phyloP scores from a whole-genome alignment of 345 rosid species.

The Eucalyptus globulus region DNA sequence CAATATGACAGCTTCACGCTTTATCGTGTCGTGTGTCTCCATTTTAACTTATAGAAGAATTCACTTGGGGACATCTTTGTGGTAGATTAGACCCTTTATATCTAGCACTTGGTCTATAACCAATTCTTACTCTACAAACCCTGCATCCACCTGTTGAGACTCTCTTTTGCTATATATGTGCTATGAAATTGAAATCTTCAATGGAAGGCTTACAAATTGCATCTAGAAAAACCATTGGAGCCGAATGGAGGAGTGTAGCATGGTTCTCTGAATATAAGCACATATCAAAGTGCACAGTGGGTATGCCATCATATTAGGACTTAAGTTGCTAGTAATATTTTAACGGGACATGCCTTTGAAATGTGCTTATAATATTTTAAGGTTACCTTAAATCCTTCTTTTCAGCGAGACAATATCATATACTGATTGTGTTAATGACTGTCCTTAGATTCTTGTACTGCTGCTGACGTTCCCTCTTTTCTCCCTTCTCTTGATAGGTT shows the following conservation, averaged over 20 bases:
- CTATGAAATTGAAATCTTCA: not conserved
- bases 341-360: not conserved
- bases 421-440: not conserved
- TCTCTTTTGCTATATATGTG: not conserved
- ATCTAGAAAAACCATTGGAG: not conserved
- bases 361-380: not conserved
- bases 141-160: not conserved
- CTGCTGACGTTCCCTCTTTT: not conserved
- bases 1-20: not conserved
- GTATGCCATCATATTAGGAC: not conserved
- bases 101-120: not conserved
- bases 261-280: not conserved
- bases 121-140: not conserved
- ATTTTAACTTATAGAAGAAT: not conserved
- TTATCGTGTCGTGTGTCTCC: not conserved
- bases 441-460: not conserved
- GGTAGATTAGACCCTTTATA: not conserved
- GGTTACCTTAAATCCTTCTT: not conserved
- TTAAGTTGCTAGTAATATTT: not conserved
- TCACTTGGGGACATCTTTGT: not conserved
- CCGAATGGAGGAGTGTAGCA: not conserved
- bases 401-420: not conserved
- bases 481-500: slow-evolving; percentile 30
- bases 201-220: not conserved
- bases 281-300: not conserved